Conservation (phyloP, 148 eudicot genomes). For the Polygonum aviculare region DNA sequence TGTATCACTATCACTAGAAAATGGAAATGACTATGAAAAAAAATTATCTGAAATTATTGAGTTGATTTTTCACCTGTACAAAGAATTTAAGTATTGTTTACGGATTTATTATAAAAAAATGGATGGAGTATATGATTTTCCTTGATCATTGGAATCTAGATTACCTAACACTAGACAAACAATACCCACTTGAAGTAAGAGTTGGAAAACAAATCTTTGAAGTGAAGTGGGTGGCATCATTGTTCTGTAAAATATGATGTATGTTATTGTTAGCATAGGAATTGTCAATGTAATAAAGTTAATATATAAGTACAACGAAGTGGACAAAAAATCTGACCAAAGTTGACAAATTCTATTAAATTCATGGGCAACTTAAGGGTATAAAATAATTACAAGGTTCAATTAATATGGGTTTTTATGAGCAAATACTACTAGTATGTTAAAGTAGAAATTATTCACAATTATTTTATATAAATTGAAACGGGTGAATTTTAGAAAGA, state of each 20-base stretch:
- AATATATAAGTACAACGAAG: neutral
- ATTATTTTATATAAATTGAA: too few species aligned
- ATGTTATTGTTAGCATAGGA: neutral
- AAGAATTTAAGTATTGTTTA: too few species aligned
- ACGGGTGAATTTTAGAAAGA: too few species aligned
- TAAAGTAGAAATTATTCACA: too few species aligned
- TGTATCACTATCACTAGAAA: neutral
- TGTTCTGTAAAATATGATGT: neutral
- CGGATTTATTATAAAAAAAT: neutral
- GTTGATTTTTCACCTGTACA: neutral
- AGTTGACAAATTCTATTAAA: too few species aligned
- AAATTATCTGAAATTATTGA: neutral
- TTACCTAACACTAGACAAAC: neutral
- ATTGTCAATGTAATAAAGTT: neutral
- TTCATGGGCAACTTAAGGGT: too few species aligned
- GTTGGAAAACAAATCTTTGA: conserved; percentile 5
- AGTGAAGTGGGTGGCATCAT: neutral
- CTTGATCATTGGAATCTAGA: neutral
- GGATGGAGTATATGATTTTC: neutral
- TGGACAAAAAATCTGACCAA: neutral
- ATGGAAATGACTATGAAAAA: neutral
- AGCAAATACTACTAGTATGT: too few species aligned
- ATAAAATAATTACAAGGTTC: too few species aligned
- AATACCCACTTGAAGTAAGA: neutral
- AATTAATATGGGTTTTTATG: too few species aligned